Conservation (phyloP, 148 eudicot species). For the Amaranthus palmeri region DNA sequence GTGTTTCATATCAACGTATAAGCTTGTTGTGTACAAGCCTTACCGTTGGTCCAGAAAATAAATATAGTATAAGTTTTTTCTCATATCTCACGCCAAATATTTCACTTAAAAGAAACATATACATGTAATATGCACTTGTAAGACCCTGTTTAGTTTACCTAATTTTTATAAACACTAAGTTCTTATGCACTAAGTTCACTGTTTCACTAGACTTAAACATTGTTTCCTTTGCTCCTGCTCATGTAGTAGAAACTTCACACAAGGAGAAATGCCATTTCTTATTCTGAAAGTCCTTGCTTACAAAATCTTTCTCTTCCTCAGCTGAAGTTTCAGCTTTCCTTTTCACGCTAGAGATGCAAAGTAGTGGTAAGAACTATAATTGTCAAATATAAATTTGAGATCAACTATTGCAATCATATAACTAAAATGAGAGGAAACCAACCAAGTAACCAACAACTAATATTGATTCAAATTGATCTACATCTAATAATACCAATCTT, state of each 20-base stretch:
- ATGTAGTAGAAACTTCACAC: slow-evolving; percentile 30
- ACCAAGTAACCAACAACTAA: too few species aligned
- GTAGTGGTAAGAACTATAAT: neutral
- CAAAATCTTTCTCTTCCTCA: slow-evolving; percentile 17
- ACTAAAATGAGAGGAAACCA: neutral
- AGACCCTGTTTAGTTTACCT: too few species aligned
- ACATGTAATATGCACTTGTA: too few species aligned
- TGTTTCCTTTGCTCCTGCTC: slow-evolving; percentile 30
- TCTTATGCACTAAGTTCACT: too few species aligned
- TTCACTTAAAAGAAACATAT: too few species aligned
- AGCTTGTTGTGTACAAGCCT: too few species aligned
- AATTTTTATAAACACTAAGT: too few species aligned
- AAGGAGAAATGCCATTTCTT: slow-evolving; percentile 29
- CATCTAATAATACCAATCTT: too few species aligned
- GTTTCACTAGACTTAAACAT: slow-evolving; percentile 11
- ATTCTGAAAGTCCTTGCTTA: slow-evolving; percentile 6
- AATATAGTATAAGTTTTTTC: too few species aligned
- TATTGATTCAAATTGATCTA: too few species aligned
- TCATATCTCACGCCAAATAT: too few species aligned
- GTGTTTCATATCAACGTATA: neutral
- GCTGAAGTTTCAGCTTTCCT: slow-evolving; percentile 29
- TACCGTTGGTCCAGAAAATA: too few species aligned
- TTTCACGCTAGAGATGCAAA: slow-evolving; percentile 21
- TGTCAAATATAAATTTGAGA: neutral
- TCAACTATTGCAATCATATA: neutral